Evolutionary conservation across 805 yeast genomes (phyloP).

Genomic region (Yarrowia sp.): DNA sequence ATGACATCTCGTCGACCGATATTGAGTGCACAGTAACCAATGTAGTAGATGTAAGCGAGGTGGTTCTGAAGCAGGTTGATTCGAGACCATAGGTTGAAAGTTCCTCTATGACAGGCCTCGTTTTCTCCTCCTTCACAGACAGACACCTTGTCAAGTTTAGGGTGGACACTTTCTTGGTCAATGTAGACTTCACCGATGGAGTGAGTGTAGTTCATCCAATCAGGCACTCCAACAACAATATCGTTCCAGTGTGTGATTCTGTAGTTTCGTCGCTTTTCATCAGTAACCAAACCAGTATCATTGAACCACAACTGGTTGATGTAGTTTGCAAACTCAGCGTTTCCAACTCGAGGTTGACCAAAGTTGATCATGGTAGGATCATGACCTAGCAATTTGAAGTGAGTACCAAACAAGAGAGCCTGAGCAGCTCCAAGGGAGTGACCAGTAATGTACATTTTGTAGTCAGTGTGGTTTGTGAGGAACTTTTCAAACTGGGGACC

Average conservation of each 20-base stretch:
- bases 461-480: constrained; percentile 8
- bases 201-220: constrained; percentile 22
- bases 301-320: constrained; percentile 11
- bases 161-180: neutral
- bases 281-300: neutral
- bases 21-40: constrained; percentile 24
- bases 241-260: constrained; percentile 24
- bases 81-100: constrained; percentile 17
- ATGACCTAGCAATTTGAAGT: constrained; percentile 2
- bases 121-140: constrained; percentile 37
- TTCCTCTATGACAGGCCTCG: constrained; percentile 39
- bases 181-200: constrained; percentile 16
- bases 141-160: neutral
- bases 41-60: constrained; percentile 29
- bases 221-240: neutral
- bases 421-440: constrained; percentile 29
- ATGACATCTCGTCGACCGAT: constrained; percentile 10
- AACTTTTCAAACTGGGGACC: constrained; percentile 11
- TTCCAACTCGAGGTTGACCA: constrained; percentile 27
- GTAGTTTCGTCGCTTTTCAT: constrained; percentile 1
- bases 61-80: constrained; percentile 18
- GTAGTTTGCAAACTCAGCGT: constrained; percentile 20
- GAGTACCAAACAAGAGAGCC: constrained; percentile 5
- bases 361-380: constrained; percentile 17
- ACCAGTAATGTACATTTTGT: constrained; percentile 15